Evolutionary conservation across 176 grass and related monocot species (phyloP).

Genomic region (Rhynchospora tenuis): DNA sequence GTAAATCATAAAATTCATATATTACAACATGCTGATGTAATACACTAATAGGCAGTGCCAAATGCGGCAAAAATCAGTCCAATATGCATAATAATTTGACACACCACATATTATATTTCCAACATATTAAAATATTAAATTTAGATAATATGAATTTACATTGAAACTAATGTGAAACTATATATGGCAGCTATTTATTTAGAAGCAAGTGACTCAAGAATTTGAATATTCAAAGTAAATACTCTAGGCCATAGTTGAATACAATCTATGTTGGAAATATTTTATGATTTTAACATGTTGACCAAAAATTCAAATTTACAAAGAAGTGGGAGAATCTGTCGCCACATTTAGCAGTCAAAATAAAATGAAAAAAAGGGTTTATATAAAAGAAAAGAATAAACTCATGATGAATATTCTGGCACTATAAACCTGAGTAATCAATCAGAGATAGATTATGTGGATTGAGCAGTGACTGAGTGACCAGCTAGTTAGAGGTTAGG

Average conservation of each 20-base stretch:
- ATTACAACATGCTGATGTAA: too few relatives aligned
- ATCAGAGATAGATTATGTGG: neutral
- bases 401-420: slow-evolving; percentile 6
- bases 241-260: neutral
- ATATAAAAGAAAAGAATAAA: neutral
- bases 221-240: neutral
- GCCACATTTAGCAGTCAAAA: neutral
- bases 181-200: too few relatives aligned
- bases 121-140: neutral
- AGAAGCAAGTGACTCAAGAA: neutral
- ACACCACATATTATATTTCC: too few relatives aligned
- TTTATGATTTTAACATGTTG: neutral
- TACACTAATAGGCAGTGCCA: too few relatives aligned
- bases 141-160: too few relatives aligned
- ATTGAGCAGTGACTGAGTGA: neutral
- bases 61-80: too few relatives aligned
- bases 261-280: neutral
- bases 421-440: slow-evolving; percentile 1
- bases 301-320: neutral
- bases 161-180: too few relatives aligned
- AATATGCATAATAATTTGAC: too few relatives aligned
- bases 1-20: too few relatives aligned
- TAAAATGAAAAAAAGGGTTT: neutral
- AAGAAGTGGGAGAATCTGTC: neutral
- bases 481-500: neutral